Percentiles rank a stretch among this genome's conserved stretches.
Evolutionary conservation across 108 stramenopile genomes (phyloP).

Genomic region (Cyclotella cryptica): DNA sequence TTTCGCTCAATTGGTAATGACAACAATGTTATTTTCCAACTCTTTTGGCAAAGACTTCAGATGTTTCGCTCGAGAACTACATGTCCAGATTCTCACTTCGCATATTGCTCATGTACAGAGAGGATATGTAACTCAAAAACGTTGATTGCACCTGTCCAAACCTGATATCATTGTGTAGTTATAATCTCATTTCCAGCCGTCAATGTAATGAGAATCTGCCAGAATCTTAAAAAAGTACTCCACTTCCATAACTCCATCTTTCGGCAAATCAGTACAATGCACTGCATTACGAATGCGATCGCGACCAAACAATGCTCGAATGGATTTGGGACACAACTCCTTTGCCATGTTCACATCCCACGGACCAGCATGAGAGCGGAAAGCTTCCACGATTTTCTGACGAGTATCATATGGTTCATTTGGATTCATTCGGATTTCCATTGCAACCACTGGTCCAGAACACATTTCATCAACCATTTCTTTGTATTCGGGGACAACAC

Average conservation of each 20-base stretch:
- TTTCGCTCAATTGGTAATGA: too few species aligned
- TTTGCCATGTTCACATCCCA: slow-evolving; percentile 82
- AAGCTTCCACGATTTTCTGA: slow-evolving; percentile 55
- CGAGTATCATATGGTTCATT: background rate
- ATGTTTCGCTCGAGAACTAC: too few species aligned
- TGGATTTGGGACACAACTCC: slow-evolving; percentile 58
- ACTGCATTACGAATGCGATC: slow-evolving; percentile 74
- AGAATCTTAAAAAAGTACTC: slow-evolving; percentile 79
- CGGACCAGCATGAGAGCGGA: slow-evolving; percentile 76
- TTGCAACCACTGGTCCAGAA: slow-evolving; percentile 61
- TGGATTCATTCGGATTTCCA: slow-evolving; percentile 53
- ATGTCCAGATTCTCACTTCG: too few species aligned
- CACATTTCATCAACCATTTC: slow-evolving; percentile 70
- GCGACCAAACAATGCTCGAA: slow-evolving; percentile 74
- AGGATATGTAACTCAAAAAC: too few species aligned
- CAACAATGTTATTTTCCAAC: too few species aligned
- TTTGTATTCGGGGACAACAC: slow-evolving; percentile 55
- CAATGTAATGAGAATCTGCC: slow-evolving; percentile 9
- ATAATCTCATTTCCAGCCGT: slow-evolving; percentile 18
- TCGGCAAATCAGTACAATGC: slow-evolving; percentile 85
- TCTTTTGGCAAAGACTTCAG: too few species aligned
- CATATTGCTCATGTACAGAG: too few species aligned
- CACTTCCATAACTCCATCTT: slow-evolving; percentile 74
- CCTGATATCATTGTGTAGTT: background rate
- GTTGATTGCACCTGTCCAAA: background rate